phyloP scores from a whole-genome alignment of 2,329 filamentous ascomycete species.

The Nannizziopsis arthrosporioides region DNA sequence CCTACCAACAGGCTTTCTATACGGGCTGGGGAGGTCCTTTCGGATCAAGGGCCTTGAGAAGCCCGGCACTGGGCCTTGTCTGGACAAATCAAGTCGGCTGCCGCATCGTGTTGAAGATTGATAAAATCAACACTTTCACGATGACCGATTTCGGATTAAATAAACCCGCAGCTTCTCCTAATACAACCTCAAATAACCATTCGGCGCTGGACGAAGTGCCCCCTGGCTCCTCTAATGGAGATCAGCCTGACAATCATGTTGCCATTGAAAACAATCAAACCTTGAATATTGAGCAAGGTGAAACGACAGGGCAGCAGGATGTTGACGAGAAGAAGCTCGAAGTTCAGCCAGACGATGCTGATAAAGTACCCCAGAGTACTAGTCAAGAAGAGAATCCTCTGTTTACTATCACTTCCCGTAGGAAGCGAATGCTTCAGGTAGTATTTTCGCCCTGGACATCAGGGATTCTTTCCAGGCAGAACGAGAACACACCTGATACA shows the following conservation, averaged over 20 bases:
- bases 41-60: constrained; percentile 44
- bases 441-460: constrained; percentile 73
- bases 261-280: neutral
- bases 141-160: neutral
- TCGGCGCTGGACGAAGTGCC: neutral
- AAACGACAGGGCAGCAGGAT: neutral
- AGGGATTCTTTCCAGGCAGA: constrained; percentile 20
- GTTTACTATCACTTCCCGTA: neutral
- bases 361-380: neutral
- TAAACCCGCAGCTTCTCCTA: neutral
- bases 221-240: neutral
- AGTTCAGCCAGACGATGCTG: too few relatives aligned
- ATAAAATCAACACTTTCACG: constrained; percentile 32
- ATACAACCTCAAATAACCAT: neutral
- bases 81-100: constrained; percentile 84
- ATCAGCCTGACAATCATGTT: too few relatives aligned
- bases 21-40: constrained; percentile 81
- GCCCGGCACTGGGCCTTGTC: constrained; percentile 72
- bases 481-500: neutral
- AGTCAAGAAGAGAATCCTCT: neutral
- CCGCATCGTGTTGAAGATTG: constrained; percentile 68
- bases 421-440: constrained; percentile 51
- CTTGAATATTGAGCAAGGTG: neutral
- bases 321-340: neutral
- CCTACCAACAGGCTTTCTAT: constrained; percentile 90